Evolutionary conservation across 257 asterid species (phyloP).

Genomic region (Nicotiana tabacum): DNA sequence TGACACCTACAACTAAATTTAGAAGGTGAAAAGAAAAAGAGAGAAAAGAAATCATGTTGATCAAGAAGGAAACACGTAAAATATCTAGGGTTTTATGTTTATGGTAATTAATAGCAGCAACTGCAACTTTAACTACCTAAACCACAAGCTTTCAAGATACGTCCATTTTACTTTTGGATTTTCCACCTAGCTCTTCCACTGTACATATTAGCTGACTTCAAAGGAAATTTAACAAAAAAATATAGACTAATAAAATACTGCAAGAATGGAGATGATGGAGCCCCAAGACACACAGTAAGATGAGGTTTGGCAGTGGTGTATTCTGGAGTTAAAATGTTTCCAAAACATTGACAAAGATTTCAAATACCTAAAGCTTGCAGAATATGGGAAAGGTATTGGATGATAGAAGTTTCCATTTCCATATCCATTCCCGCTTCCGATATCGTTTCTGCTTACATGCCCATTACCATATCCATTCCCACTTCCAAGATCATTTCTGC

Average conservation of each 20-base stretch:
- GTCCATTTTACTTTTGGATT: not conserved
- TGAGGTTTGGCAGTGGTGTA: not conserved
- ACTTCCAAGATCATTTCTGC: conserved; percentile 16
- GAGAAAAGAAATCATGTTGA: not conserved
- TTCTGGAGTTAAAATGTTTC: not conserved
- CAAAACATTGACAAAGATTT: conserved; percentile 1
- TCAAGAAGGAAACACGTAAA: not conserved
- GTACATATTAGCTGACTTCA: not conserved
- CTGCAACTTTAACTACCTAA: not conserved
- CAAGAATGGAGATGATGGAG: not conserved
- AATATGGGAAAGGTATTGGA: conserved; percentile 42
- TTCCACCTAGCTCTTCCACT: not conserved
- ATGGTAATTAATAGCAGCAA: not conserved
- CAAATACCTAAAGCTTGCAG: conserved; percentile 37
- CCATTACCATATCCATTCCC: conserved; percentile 27
- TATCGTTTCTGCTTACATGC: not conserved
- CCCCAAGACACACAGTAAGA: not conserved
- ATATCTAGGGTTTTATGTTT: not conserved
- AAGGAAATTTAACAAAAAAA: not conserved
- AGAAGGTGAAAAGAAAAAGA: not conserved
- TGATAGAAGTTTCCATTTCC: conserved; percentile 38
- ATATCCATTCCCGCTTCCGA: conserved; percentile 17
- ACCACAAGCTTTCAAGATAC: not conserved
- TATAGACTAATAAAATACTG: not conserved
- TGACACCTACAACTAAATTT: not conserved